These are phyloP conservation scores for Salix exigua DNA, from an alignment of 345 rosid genomes.

Conservation along the genomic window DNA sequence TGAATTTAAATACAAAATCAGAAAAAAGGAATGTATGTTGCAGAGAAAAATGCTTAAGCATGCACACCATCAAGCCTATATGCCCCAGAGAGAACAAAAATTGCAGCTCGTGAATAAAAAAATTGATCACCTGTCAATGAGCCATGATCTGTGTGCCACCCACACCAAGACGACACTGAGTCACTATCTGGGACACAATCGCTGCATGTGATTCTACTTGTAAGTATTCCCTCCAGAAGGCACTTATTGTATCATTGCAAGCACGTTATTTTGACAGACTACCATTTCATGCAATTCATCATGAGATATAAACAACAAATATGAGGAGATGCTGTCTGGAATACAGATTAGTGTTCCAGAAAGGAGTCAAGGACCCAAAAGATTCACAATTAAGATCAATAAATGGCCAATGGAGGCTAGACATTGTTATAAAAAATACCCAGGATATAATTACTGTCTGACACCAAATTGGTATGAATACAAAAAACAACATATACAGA, in stretches of 20 bases:
- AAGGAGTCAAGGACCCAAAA: background rate
- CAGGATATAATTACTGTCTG: too few species aligned
- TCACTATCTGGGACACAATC: conserved; percentile 38
- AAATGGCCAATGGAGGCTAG: background rate
- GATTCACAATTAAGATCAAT: background rate
- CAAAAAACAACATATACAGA: background rate
- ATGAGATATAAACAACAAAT: background rate
- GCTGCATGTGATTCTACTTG: conserved; percentile 37
- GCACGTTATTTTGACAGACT: background rate
- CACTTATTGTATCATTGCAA: background rate
- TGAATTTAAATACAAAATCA: too few species aligned
- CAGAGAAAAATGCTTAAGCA: too few species aligned
- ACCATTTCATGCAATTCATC: background rate
- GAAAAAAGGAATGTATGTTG: too few species aligned
- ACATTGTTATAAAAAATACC: background rate
- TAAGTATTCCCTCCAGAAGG: conserved; percentile 12
- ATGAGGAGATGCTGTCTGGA: background rate
- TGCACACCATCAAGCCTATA: background rate
- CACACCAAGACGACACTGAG: conserved; percentile 86
- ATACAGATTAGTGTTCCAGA: background rate
- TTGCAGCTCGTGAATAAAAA: conserved; percentile 5
- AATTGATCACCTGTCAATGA: conserved; percentile 62
- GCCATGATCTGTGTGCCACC: conserved; percentile 95
- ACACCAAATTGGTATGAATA: background rate
- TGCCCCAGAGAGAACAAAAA: conserved; percentile 5